These are phyloP conservation scores for Wallemia mellicola DNA, from an alignment of 1,284 basidiomycete genomes.

Conservation along the genomic window DNA sequence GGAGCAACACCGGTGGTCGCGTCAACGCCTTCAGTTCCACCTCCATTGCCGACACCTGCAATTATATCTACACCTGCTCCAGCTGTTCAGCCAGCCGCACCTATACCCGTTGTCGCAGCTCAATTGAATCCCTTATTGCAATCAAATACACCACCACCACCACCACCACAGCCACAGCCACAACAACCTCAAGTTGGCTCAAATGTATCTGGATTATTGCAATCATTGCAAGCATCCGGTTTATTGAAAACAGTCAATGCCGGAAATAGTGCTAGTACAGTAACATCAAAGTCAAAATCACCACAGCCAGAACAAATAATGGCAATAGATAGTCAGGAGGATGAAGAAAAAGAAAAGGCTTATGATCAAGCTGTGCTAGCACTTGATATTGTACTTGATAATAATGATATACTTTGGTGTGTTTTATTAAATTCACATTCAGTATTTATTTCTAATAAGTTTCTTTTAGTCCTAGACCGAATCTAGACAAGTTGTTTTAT, in stretches of 20 bases:
- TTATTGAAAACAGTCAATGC: background rate
- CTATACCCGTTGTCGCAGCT: background rate
- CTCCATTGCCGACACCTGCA: background rate
- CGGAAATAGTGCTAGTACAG: background rate
- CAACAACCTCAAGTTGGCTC: background rate
- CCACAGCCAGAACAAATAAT: background rate
- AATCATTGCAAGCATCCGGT: background rate
- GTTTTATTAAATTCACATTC: background rate
- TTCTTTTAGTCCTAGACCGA: background rate
- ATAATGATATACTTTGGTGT: conserved; percentile 20
- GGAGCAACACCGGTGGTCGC: background rate
- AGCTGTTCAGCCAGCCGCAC: background rate
- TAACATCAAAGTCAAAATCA: background rate
- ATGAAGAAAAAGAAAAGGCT: background rate
- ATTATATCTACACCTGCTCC: background rate
- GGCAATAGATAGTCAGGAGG: background rate
- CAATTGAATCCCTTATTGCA: background rate
- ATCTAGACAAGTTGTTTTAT: conserved; percentile 30
- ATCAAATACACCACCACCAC: background rate
- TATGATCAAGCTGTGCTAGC: conserved; percentile 43
- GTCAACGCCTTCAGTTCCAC: background rate
- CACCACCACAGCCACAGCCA: background rate
- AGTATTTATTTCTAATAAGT: background rate
- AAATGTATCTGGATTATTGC: background rate
- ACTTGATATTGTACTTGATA: conserved; percentile 35